Base-by-base conservation (phyloP, 176 grass and related monocot genomes). In the Bromus sterilis region DNA sequence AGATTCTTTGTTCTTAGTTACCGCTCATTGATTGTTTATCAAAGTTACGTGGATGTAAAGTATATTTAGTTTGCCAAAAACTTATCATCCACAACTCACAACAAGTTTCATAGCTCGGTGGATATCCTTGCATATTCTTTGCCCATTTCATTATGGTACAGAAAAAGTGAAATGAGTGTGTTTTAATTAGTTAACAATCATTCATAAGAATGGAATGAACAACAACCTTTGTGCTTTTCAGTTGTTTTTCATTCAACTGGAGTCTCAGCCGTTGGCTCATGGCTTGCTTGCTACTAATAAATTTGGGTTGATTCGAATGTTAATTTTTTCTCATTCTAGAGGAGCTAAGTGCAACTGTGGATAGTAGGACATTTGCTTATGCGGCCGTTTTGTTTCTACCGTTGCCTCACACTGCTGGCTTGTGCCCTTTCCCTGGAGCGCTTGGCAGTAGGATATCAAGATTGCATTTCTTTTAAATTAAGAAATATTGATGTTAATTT, bases 1-100 rank as follows among this genome's bases (percentile, higher is more conserved):
- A 89, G 87, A 89, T 93, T 93, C 75, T 91, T 97, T 97, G 86
- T 83, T 91, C 80, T 81, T 89, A 77, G 89, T 80, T 89, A 68
- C 39, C 89, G 69, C 86, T 89, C 56, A 87, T 91, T 82, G 80
- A 91, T 88, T 91, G 83, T 90, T 93, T 68, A 79, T 67, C 51
- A 30, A 39, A 74, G 30, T 86, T 78, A 74, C 60, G 74, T 74
- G 28, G 67, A 67, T 83, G 59, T 74, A 79, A 86, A 83, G 66
- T 83, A 78, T 90, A 78, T 79, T 86, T 75, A 73, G 43, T 78
- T 79, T 46, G 84, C 79, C 57, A 44, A 40, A 74, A 74, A 79
- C 14, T 49, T 80, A 40, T 32, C 46, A 49, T 48, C 42, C 32
- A 75, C 59, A 61, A 53, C 49, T 53, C 71, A 77, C 37, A 75